Percentiles rank a stretch among this genome's conserved stretches.
These are phyloP conservation scores for Leccinum subatratum DNA, from an alignment of 1,284 basidiomycete genomes.

Conservation along the genomic window DNA sequence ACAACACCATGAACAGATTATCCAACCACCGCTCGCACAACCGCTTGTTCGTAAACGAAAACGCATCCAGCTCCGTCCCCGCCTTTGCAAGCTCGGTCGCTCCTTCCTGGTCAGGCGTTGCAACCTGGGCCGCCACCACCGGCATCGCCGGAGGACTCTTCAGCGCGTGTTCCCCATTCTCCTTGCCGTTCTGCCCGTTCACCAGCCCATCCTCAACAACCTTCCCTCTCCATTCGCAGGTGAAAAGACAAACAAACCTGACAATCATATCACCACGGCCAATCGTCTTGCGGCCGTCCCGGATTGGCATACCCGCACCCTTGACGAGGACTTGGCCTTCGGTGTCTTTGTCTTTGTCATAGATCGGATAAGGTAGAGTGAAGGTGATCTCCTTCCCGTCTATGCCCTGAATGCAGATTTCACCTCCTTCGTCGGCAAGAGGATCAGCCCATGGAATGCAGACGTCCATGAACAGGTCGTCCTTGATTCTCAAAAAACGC, in stretches of 20 bases:
- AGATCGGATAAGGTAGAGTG: conserved; percentile 57
- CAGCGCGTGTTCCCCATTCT: conserved; percentile 13
- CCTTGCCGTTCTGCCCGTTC: not conserved
- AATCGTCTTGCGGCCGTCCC: conserved; percentile 56
- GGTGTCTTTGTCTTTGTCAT: conserved; percentile 58
- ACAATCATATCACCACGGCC: conserved; percentile 77
- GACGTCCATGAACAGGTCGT: conserved; percentile 69
- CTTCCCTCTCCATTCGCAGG: conserved; percentile 31
- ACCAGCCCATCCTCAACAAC: conserved; percentile 18
- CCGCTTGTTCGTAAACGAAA: conserved; percentile 94
- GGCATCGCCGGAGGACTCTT: conserved; percentile 49
- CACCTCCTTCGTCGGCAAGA: conserved; percentile 45
- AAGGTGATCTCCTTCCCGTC: conserved; percentile 65
- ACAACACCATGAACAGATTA: conserved; percentile 97
- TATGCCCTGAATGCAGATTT: conserved; percentile 60
- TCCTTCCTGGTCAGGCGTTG: conserved; percentile 35
- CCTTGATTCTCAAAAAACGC: conserved; percentile 63
- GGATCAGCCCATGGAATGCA: conserved; percentile 69
- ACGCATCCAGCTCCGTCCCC: conserved; percentile 50
- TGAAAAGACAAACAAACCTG: conserved; percentile 43
- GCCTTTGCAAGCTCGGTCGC: conserved; percentile 27
- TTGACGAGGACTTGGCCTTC: conserved; percentile 57
- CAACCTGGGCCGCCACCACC: conserved; percentile 46
- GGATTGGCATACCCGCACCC: conserved; percentile 82
- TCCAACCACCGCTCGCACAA: conserved; percentile 98